These are phyloP conservation scores for Scleroderma bovista DNA, from an alignment of 768 basidiomycete genomes.

Conservation along the genomic window DNA sequence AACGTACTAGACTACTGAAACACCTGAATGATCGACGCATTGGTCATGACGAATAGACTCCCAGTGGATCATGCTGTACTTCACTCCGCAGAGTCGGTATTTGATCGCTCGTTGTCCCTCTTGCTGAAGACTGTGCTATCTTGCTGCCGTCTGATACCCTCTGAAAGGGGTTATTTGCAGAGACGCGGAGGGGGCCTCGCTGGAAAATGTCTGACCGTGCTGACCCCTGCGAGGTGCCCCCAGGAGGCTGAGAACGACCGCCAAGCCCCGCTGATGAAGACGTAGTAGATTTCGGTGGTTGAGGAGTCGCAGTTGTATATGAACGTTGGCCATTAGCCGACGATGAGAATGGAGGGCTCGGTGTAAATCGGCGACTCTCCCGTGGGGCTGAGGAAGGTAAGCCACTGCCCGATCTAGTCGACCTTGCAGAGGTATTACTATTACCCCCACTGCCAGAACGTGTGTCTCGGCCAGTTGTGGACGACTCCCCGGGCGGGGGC, in stretches of 20 bases:
- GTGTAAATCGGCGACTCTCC: slow-evolving; percentile 13
- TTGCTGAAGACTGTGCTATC: slow-evolving; percentile 2
- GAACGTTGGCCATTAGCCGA: slow-evolving; percentile 21
- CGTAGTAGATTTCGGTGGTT: slow-evolving; percentile 4
- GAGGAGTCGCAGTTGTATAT: slow-evolving; percentile 11
- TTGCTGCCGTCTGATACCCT: slow-evolving; percentile 11
- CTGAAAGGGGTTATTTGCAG: slow-evolving; percentile 28
- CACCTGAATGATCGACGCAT: neutral
- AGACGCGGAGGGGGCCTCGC: slow-evolving; percentile 20
- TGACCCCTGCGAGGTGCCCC: neutral
- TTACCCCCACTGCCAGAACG: slow-evolving; percentile 19
- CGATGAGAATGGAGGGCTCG: slow-evolving; percentile 7
- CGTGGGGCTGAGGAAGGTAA: slow-evolving; percentile 5
- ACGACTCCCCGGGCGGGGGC: slow-evolving; percentile 10
- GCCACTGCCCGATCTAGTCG: neutral
- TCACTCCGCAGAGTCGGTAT: slow-evolving; percentile 9
- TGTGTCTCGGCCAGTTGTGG: slow-evolving; percentile 37
- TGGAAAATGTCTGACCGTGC: slow-evolving; percentile 11
- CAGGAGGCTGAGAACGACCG: slow-evolving; percentile 14
- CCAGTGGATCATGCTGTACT: slow-evolving; percentile 26
- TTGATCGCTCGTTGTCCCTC: slow-evolving; percentile 1
- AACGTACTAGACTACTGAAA: neutral
- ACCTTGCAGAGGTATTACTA: slow-evolving; percentile 29
- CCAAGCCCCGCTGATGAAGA: slow-evolving; percentile 7
- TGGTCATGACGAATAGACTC: slow-evolving; percentile 20